These are phyloP conservation scores for Solanum chaucha DNA, from an alignment of 257 asterid genomes.

Conservation along the genomic window DNA sequence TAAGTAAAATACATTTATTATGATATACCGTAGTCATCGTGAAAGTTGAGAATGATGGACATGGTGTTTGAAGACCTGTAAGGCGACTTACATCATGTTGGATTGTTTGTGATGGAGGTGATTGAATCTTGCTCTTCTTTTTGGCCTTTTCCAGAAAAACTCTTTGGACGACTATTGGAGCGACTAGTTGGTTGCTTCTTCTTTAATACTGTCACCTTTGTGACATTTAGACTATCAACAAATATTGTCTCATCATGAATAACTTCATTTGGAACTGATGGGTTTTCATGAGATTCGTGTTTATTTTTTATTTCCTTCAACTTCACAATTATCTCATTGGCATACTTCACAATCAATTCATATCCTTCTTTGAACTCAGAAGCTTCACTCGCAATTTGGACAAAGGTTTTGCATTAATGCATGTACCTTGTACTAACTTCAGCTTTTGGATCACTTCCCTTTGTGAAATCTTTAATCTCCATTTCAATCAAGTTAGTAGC, in stretches of 20 bases:
- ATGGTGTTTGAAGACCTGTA: neutral
- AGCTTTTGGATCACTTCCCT: too few species aligned
- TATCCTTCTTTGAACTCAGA: neutral
- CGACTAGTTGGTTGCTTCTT: neutral
- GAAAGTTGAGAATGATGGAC: neutral
- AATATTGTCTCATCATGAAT: neutral
- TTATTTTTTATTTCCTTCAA: too few species aligned
- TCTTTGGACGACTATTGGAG: neutral
- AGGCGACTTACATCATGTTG: neutral
- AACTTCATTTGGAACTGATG: neutral
- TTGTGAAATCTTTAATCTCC: too few species aligned
- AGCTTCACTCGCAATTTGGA: neutral
- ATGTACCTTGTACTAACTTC: too few species aligned
- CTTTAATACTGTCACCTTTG: neutral
- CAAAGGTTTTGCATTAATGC: too few species aligned
- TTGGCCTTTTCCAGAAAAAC: neutral
- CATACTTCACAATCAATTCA: neutral
- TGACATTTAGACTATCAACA: neutral
- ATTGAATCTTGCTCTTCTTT: neutral
- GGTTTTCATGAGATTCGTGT: neutral
- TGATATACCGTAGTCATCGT: neutral
- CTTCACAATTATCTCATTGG: neutral
- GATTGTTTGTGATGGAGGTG: neutral
- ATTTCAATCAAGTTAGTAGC: too few species aligned
- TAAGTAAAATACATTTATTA: neutral